phyloP scores from a whole-genome alignment of 768 basidiomycete species.

The Russula virescens region DNA sequence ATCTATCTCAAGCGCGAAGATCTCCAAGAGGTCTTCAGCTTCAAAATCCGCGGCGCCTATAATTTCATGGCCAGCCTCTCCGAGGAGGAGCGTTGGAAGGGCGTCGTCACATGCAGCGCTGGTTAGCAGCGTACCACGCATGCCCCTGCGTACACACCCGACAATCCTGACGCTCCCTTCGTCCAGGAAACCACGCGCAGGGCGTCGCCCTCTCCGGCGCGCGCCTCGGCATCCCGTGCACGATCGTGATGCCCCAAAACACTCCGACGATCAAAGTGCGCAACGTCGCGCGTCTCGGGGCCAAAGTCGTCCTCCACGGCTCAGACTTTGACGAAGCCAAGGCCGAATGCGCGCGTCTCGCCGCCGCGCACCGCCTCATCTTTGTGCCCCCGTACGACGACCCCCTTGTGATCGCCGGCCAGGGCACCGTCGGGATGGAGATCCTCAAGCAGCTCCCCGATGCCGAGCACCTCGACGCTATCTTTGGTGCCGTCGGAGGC shows the following conservation, averaged over 20 bases:
- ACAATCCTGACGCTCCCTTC: constrained; percentile 14
- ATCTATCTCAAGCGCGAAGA: constrained; percentile 98
- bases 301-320: constrained; percentile 91
- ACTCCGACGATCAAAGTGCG: constrained; percentile 96
- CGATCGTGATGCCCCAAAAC: constrained; percentile 96
- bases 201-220: constrained; percentile 95
- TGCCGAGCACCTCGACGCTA: constrained; percentile 69
- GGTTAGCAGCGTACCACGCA: constrained; percentile 49
- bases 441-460: constrained; percentile 83
- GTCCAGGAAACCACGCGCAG: constrained; percentile 93
- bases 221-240: constrained; percentile 84
- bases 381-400: constrained; percentile 98
- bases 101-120: constrained; percentile 96
- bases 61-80: constrained; percentile 92
- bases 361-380: constrained; percentile 63
- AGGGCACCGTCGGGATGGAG: constrained; percentile 93
- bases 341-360: constrained; percentile 84
- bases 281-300: constrained; percentile 91
- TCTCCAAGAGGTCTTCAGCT: constrained; percentile 95
- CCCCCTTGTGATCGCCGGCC: constrained; percentile 93
- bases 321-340: constrained; percentile 95
- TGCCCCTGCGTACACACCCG: constrained; percentile 1
- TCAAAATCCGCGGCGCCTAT: constrained; percentile 98
- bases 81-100: constrained; percentile 92
- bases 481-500: constrained; percentile 91